A percentile compares a stretch with the other conserved stretches of the same genome.
phyloP scores from a whole-genome alignment of 345 rosid genomes.

The Salix koriyanagi region DNA sequence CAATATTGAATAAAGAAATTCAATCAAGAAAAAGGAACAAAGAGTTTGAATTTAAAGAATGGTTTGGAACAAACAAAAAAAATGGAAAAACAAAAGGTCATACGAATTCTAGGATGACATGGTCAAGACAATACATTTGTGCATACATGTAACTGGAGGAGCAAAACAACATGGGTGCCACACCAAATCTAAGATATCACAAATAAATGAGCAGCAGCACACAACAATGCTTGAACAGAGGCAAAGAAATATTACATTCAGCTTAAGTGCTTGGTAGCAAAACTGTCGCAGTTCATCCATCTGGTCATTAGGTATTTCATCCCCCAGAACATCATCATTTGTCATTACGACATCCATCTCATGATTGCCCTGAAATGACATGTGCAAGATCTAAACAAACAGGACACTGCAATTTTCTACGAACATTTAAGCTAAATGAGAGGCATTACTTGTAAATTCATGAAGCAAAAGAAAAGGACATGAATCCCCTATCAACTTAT shows the following conservation, averaged over 20 bases:
- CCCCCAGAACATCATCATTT: constrained; percentile 93
- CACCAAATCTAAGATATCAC: not conserved
- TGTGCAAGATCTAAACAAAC: not conserved
- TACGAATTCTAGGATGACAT: not conserved
- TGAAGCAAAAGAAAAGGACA: not conserved
- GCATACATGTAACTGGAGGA: not conserved
- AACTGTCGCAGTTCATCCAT: constrained; percentile 47
- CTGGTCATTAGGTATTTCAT: constrained; percentile 89
- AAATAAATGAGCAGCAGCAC: constrained; percentile 1
- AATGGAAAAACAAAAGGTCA: too few relatives aligned
- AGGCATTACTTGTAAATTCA: not conserved
- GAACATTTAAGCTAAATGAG: not conserved
- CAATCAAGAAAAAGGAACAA: too few relatives aligned
- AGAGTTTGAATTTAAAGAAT: not conserved
- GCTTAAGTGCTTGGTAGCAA: constrained; percentile 66
- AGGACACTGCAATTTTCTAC: not conserved
- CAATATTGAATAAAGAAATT: not conserved
- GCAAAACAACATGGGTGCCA: not conserved
- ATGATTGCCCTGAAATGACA: constrained; percentile 52
- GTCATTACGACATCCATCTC: constrained; percentile 59
- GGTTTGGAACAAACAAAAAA: not conserved
- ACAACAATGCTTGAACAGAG: not conserved
- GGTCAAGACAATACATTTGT: not conserved
- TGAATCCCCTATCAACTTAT: not conserved
- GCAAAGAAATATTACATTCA: constrained; percentile 44